A percentile compares a stretch with the other conserved stretches of the same genome.
Evolutionary conservation across 2,329 filamentous ascomycete species (phyloP).

Genomic region (Chaetomiaceae sp.): DNA sequence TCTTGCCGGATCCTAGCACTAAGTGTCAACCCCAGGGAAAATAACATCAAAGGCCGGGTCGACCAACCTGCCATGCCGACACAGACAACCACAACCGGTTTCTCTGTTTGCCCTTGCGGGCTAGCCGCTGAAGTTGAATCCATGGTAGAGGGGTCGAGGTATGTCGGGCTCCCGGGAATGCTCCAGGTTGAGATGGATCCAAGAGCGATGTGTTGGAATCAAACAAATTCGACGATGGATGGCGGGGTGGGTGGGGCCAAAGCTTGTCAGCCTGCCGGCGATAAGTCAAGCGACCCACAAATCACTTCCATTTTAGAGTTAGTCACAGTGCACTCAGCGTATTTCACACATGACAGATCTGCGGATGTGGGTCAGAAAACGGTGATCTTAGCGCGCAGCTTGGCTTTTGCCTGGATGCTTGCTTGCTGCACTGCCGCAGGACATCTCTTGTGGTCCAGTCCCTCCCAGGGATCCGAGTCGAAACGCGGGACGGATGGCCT

Average conservation of each 20-base stretch:
- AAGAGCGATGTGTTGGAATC: background rate
- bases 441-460: too few relatives aligned
- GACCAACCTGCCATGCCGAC: constrained; percentile 86
- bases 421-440: too few relatives aligned
- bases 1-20: constrained; percentile 78
- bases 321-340: too few relatives aligned
- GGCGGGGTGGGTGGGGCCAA: background rate
- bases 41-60: background rate
- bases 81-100: constrained; percentile 79
- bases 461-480: too few relatives aligned
- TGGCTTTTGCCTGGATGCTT: too few relatives aligned
- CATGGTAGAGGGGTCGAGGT: constrained; percentile 8
- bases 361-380: too few relatives aligned
- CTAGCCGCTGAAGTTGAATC: constrained; percentile 26
- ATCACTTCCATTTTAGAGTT: too few relatives aligned
- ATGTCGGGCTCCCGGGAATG: background rate
- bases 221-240: background rate
- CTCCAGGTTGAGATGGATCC: background rate
- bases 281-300: too few relatives aligned
- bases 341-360: too few relatives aligned
- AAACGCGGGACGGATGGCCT: too few relatives aligned
- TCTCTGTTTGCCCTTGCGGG: constrained; percentile 45
- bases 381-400: too few relatives aligned
- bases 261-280: background rate
- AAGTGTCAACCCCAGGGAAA: too few relatives aligned